A percentile compares a stretch with the other conserved stretches of the same genome.
Conservation (phyloP, 2,329 filamentous ascomycete genomes). For the Aspergillus latus region DNA sequence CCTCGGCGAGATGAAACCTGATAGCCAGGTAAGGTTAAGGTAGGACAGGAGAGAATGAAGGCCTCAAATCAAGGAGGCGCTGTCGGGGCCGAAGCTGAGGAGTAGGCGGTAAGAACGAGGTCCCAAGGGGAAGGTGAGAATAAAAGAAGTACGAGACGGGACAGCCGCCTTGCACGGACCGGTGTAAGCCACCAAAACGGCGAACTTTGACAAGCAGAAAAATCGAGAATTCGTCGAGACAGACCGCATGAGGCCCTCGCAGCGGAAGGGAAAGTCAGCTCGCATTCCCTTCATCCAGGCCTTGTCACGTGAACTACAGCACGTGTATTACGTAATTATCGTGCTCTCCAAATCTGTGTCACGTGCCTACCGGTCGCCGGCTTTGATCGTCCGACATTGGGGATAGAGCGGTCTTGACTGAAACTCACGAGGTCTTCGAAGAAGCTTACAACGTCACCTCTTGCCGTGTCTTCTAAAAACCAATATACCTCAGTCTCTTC, state of each 20-base stretch:
- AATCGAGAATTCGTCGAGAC: slow-evolving; percentile 23
- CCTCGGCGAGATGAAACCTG: slow-evolving; percentile 17
- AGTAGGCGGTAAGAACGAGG: slow-evolving; percentile 31
- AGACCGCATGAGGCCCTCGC: slow-evolving; percentile 25
- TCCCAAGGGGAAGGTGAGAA: slow-evolving; percentile 23
- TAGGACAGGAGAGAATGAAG: slow-evolving; percentile 20
- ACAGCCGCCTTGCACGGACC: slow-evolving; percentile 33
- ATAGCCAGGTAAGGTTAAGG: slow-evolving; percentile 13
- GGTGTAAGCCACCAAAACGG: slow-evolving; percentile 26
- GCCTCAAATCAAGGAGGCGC: slow-evolving; percentile 32
- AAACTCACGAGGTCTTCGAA: slow-evolving; percentile 4
- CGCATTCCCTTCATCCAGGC: slow-evolving; percentile 21
- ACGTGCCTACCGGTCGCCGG: slow-evolving; percentile 11
- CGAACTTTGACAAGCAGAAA: slow-evolving; percentile 20
- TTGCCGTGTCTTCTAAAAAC: not conserved
- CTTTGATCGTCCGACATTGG: slow-evolving; percentile 10
- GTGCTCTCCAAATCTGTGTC: slow-evolving; percentile 13
- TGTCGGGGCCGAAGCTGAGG: slow-evolving; percentile 29
- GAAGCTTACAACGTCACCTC: not conserved
- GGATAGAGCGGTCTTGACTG: slow-evolving; percentile 7
- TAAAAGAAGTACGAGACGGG: slow-evolving; percentile 31
- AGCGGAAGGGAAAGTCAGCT: slow-evolving; percentile 27
- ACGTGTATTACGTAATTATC: slow-evolving; percentile 19
- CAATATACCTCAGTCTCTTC: not conserved
- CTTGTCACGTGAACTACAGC: slow-evolving; percentile 19